phyloP scores from a whole-genome alignment of 306 rosid genomes.

The Cucurbita maxima region DNA sequence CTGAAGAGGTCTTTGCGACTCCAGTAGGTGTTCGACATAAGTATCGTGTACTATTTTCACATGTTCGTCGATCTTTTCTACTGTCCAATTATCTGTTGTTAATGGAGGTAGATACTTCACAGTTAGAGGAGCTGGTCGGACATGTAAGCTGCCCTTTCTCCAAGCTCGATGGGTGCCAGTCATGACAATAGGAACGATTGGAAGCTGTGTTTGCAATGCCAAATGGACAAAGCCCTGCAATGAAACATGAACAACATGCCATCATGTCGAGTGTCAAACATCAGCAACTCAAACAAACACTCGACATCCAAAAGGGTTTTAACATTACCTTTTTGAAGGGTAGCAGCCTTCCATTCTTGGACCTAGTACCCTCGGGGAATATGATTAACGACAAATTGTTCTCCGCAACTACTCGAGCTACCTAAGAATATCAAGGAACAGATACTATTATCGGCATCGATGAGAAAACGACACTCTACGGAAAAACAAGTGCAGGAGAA shows the following conservation, averaged over 20 bases:
- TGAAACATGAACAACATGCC: not conserved
- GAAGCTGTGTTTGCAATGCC: slow-evolving; percentile 48
- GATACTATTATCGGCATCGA: not conserved
- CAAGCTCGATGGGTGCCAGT: slow-evolving; percentile 49
- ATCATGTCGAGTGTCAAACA: too few relatives aligned
- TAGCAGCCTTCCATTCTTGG: slow-evolving; percentile 35
- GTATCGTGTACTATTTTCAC: slow-evolving; percentile 18
- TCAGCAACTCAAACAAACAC: too few relatives aligned
- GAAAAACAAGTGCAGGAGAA: not conserved
- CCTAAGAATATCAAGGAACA: slow-evolving; percentile 18
- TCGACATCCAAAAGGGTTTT: not conserved
- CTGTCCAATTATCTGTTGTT: slow-evolving; percentile 32
- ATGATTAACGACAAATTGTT: slow-evolving; percentile 38
- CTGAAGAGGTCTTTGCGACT: slow-evolving; percentile 29
- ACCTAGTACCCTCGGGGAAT: slow-evolving; percentile 53
- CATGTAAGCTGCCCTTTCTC: slow-evolving; percentile 46
- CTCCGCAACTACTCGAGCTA: slow-evolving; percentile 25
- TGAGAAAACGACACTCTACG: not conserved
- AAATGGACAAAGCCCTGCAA: slow-evolving; percentile 56
- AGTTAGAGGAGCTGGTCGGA: slow-evolving; percentile 32
- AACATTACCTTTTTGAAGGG: slow-evolving; percentile 43
- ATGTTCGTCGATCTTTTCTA: slow-evolving; percentile 33
- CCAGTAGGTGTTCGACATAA: slow-evolving; percentile 35
- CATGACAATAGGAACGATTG: slow-evolving; percentile 41
- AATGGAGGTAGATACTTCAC: slow-evolving; percentile 44